Base-by-base conservation (phyloP, 345 rosid genomes). In the Hibiscus trionum region DNA sequence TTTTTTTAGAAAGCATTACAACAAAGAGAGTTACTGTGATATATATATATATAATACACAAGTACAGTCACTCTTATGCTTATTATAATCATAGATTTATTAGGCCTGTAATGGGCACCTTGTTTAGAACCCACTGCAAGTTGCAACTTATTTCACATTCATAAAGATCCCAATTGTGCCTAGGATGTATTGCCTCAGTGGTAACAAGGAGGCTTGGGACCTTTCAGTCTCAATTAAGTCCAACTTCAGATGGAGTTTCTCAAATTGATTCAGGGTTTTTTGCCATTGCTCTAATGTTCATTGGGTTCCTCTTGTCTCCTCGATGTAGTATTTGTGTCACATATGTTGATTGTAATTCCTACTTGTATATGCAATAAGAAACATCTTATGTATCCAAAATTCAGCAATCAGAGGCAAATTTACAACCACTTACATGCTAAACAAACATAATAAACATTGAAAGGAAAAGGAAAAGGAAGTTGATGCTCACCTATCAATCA, bases 371-470 rank as follows among this genome's bases (percentile, higher is more conserved):
- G 69, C 26, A 44, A 50, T 68, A 37, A 70, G 16, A 49, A 33
- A 31, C 19, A n/a, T 19, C 27, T 11, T 56, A 35, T 31, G 11
- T 35, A 70, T 33, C 29, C 4, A 55, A 52, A n/a, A 17, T 55
- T 10, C 73, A 53, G 17, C 9, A 47, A 33, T 33, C 11, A 39
- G 11, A 59, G 33, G 31, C 44, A 19, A 1, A 39, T 16, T 15
- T 46, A n/a, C 21, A 37, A 58, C 27, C 19, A 42, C 16, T 9
- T 59, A 4, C 12, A 73, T 49, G 50, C 39, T 66, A 80, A 74
- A 90, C 96, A 80, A 91, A 90, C 93, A 93, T 86, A 12, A 86
- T 77, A 72, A 91, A 87, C 96, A 91, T 87, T 11, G 93, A 39
- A 39, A 39, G 11, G 44, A 39, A 39, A 39, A 39, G 10, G 10